These are phyloP conservation scores for Sabuloglossum arenarium DNA, from an alignment of 495 filamentous ascomycete genomes.

Conservation along the genomic window DNA sequence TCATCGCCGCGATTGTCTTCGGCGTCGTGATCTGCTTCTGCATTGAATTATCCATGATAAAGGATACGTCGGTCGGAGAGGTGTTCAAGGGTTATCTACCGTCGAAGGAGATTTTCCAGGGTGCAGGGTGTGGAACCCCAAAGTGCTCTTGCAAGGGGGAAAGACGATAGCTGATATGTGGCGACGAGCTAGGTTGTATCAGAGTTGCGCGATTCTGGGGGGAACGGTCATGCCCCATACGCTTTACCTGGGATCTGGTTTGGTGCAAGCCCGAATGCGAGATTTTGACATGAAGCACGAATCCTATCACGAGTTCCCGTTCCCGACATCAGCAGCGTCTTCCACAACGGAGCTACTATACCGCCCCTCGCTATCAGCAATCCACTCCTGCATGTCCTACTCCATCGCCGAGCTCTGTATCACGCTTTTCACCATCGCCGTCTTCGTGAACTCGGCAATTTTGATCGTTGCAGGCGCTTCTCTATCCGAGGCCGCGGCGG, in stretches of 20 bases:
- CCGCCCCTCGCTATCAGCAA: slow-evolving; percentile 53
- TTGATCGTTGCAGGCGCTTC: slow-evolving; percentile 71
- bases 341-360: slow-evolving; percentile 45
- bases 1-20: slow-evolving; percentile 57
- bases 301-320: background rate
- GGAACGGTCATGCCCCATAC: slow-evolving; percentile 90
- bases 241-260: slow-evolving; percentile 66
- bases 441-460: slow-evolving; percentile 82
- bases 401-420: slow-evolving; percentile 48
- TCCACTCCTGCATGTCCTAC: slow-evolving; percentile 58
- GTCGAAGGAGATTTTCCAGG: slow-evolving; percentile 48
- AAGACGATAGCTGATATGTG: background rate
- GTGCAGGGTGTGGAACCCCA: slow-evolving; percentile 27
- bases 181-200: slow-evolving; percentile 37
- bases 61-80: slow-evolving; percentile 43
- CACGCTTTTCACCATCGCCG: slow-evolving; percentile 71
- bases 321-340: slow-evolving; percentile 4
- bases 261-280: slow-evolving; percentile 61
- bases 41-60: slow-evolving; percentile 63
- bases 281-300: slow-evolving; percentile 40
- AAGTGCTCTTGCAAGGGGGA: background rate
- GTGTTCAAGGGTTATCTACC: slow-evolving; percentile 75
- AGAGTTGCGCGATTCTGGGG: slow-evolving; percentile 77
- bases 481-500: slow-evolving; percentile 35
- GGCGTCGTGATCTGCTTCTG: slow-evolving; percentile 77